These are phyloP conservation scores for Rosa multiflora DNA, from an alignment of 306 rosid species.

Conservation along the genomic window DNA sequence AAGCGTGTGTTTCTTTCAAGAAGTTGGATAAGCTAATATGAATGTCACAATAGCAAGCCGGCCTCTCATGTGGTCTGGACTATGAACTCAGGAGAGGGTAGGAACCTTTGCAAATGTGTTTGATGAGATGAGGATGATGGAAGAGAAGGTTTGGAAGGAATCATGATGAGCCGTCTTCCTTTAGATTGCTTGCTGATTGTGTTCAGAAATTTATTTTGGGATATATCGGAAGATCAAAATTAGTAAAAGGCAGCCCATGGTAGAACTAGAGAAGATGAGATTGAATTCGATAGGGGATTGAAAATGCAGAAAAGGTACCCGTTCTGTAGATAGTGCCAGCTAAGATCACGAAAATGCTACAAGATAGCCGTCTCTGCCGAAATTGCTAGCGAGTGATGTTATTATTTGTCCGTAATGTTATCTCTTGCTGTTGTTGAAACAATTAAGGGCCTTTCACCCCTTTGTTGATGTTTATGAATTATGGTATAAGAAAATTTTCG, in stretches of 20 bases:
- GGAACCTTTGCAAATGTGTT: constrained; percentile 31
- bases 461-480: constrained; percentile 20
- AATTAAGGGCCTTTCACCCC: constrained; percentile 25
- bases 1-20: too few species aligned
- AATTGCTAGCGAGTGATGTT: constrained; percentile 35
- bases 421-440: constrained; percentile 30
- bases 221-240: too few species aligned
- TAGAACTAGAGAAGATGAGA: constrained; percentile 46
- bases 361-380: not conserved
- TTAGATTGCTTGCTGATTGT: constrained; percentile 67
- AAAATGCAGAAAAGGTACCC: too few species aligned
- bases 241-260: too few species aligned
- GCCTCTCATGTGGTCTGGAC: too few species aligned
- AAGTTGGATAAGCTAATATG: too few species aligned
- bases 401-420: constrained; percentile 28
- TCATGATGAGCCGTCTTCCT: constrained; percentile 43
- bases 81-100: too few species aligned
- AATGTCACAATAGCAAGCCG: too few species aligned
- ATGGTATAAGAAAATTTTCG: too few species aligned
- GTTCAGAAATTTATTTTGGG: too few species aligned
- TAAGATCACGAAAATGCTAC: constrained; percentile 59
- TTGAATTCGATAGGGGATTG: constrained; percentile 35
- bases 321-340: constrained; percentile 37
- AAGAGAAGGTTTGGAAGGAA: constrained; percentile 36
- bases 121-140: constrained; percentile 63